phyloP scores from a whole-genome alignment of 2,329 filamentous ascomycete genomes.

The Alternaria novae-zelandiae region DNA sequence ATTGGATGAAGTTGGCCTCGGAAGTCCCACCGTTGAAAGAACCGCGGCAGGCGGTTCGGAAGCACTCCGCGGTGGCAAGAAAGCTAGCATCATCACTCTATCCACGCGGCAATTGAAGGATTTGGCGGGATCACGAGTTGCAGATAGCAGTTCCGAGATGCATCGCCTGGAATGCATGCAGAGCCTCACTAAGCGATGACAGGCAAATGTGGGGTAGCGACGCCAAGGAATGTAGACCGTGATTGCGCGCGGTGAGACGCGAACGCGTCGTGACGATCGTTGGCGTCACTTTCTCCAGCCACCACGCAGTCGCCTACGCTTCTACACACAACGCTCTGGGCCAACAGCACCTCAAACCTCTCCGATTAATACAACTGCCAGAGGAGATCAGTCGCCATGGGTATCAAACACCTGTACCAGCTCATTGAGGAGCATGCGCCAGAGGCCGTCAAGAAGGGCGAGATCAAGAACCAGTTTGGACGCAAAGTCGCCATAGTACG shows the following conservation, averaged over 20 bases:
- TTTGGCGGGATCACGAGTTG: not conserved
- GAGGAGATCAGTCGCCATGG: constrained; percentile 30
- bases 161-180: not conserved
- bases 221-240: constrained; percentile 37
- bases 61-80: constrained; percentile 28
- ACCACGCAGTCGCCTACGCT: constrained; percentile 15
- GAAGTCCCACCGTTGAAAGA: constrained; percentile 25
- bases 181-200: constrained; percentile 9
- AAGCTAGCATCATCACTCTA: constrained; percentile 8
- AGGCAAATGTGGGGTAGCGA: constrained; percentile 9
- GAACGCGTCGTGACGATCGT: constrained; percentile 35
- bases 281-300: constrained; percentile 24
- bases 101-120: not conserved
- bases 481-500: constrained; percentile 96
- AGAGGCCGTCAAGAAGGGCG: constrained; percentile 92
- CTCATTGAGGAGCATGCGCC: constrained; percentile 79
- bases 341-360: not conserved
- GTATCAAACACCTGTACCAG: constrained; percentile 55
- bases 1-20: constrained; percentile 29
- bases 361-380: not conserved
- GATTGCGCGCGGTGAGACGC: constrained; percentile 33
- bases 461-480: constrained; percentile 99
- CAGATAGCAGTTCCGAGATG: not conserved
- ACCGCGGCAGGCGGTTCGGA: constrained; percentile 31
- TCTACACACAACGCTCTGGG: constrained; percentile 1